These are phyloP conservation scores for Elaeis guineensis DNA, from an alignment of 176 grass and related monocot species.

Conservation along the genomic window DNA sequence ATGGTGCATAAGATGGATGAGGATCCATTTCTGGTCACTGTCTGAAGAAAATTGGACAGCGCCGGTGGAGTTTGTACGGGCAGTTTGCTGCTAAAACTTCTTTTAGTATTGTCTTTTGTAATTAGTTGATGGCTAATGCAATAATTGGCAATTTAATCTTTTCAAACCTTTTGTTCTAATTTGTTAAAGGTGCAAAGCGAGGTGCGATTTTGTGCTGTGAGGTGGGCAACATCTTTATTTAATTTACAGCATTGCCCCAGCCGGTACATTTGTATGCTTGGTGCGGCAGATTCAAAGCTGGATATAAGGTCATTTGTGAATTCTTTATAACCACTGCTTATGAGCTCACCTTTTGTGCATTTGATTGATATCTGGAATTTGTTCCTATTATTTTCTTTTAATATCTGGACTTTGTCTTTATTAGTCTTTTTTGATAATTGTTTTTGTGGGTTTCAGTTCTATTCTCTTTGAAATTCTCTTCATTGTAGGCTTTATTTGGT, in stretches of 20 bases:
- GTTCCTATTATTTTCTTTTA: neutral
- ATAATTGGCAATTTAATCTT: neutral
- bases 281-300: slow-evolving; percentile 74
- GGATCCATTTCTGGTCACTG: too few species aligned
- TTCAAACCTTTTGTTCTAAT: slow-evolving; percentile 25
- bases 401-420: too few species aligned
- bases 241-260: slow-evolving; percentile 67
- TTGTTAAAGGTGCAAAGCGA: slow-evolving; percentile 78
- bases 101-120: too few species aligned
- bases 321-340: neutral
- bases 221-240: slow-evolving; percentile 84
- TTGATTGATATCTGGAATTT: slow-evolving; percentile 7
- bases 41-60: too few species aligned
- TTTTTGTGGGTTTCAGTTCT: too few species aligned
- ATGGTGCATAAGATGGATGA: too few species aligned
- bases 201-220: slow-evolving; percentile 81
- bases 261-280: slow-evolving; percentile 93
- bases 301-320: slow-evolving; percentile 68
- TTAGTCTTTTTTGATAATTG: too few species aligned
- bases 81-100: too few species aligned
- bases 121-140: too few species aligned
- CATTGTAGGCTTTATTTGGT: too few species aligned
- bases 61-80: too few species aligned
- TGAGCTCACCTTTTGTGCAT: slow-evolving; percentile 1
- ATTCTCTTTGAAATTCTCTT: too few species aligned